These are phyloP conservation scores for Suillus alpinus DNA, from an alignment of 768 basidiomycete species.

Conservation along the genomic window DNA sequence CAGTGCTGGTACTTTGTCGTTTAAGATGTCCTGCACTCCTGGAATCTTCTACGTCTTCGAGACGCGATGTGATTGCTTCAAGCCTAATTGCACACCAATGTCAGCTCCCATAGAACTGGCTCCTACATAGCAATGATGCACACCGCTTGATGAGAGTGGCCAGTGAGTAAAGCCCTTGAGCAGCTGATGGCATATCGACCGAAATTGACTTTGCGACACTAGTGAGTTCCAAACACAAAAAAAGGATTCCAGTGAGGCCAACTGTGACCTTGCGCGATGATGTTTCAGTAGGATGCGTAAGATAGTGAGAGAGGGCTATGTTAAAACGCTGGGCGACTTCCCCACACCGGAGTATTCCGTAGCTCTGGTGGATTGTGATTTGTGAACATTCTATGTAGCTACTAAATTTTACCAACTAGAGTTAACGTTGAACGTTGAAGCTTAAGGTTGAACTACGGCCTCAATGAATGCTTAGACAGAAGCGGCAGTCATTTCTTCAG, in stretches of 20 bases:
- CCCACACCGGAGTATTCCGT: slow-evolving; percentile 22
- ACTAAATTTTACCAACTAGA: background rate
- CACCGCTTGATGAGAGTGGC: slow-evolving; percentile 84
- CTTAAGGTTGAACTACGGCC: too few relatives aligned
- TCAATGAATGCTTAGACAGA: too few relatives aligned
- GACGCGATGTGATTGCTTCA: slow-evolving; percentile 89
- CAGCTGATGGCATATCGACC: slow-evolving; percentile 32
- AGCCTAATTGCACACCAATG: slow-evolving; percentile 45
- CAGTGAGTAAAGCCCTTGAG: slow-evolving; percentile 63
- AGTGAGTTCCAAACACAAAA: background rate
- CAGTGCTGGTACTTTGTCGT: slow-evolving; percentile 30
- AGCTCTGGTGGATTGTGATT: background rate
- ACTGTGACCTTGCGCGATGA: background rate
- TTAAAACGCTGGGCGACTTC: background rate
- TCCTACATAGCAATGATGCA: slow-evolving; percentile 14
- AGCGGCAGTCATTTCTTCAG: background rate
- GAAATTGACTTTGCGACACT: background rate
- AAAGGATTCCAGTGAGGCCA: background rate
- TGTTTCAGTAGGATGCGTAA: background rate
- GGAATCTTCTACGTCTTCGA: slow-evolving; percentile 85
- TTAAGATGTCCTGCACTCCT: slow-evolving; percentile 18
- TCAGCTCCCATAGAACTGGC: slow-evolving; percentile 3
- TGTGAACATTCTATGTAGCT: background rate
- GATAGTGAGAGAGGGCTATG: background rate
- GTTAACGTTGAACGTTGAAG: too few relatives aligned